Base-by-base conservation (phyloP, 148 eudicot species). In the Chenopodium album region DNA sequence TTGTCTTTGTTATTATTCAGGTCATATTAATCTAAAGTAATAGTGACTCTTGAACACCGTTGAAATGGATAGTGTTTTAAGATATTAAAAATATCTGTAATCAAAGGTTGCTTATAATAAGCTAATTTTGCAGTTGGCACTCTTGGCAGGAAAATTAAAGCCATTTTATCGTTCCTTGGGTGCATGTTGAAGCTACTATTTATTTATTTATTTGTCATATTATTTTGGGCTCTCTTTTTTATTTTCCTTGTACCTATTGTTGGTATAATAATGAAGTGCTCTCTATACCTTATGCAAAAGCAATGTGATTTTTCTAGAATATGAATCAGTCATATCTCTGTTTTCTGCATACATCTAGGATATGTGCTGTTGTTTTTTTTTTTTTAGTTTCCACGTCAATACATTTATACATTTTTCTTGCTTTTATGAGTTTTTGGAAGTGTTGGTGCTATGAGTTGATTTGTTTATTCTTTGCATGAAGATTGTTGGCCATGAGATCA, bases 401-500 rank as follows among this genome's bases (percentile, higher is more conserved):
- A 56, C 62, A 17, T 62, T 62, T 20, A 17, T 56, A 56, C 62
- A 17, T 62, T 62, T 20, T 62, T 62, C 66, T 62, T 62, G 66
- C 66, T 62, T 62, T 4, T 5, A 20, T 62, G 60, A 54, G 66
- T 75, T 75, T 29, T 41, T 1, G 2, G 7, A 16, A 37, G 78
- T 50, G 9, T 83, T 47, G 65, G 44, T 20, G 70, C 46, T 46
- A 16, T 47, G 20, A 46, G 28, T 32, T 71, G 22, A 76, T 71
- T 31, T 63, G 62, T 26, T 52, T 56, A 52, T 41, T 28, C 41
- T 72, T 69, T 29, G 59, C 79, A 46, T 78, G 70, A 66, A 94
- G 98, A 90, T 78, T 84, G 73, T 82, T 64, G 52, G 20, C 52
- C 90, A 74, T 65, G 98, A 91, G 87, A 78, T 92, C 76, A 90